Conservation (phyloP, 2,329 filamentous ascomycete genomes). For the Colletotrichum sp. region DNA sequence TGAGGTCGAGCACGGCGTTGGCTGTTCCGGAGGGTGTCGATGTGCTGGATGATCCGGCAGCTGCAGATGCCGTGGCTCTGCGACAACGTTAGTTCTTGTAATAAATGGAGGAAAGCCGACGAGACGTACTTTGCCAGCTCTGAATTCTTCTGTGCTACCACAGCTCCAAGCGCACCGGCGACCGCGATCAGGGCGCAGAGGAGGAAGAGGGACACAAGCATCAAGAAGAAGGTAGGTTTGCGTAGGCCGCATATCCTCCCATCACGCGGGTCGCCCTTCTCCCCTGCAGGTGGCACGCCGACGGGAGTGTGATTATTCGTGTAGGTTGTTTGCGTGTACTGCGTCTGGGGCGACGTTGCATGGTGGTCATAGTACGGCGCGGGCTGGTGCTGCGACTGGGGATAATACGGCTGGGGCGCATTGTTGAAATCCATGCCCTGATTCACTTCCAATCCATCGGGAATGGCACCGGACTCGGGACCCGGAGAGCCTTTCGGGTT, state of each 20-base stretch:
- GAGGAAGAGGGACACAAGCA: neutral
- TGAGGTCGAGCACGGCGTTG: neutral
- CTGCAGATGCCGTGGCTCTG: neutral
- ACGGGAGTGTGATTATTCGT: neutral
- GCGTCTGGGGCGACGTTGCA: neutral
- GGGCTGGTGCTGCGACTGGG: neutral
- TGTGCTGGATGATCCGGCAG: neutral
- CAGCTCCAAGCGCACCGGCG: neutral
- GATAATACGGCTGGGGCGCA: conserved; percentile 4
- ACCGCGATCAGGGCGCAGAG: neutral
- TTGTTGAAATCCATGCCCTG: neutral
- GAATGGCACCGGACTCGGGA: conserved; percentile 6
- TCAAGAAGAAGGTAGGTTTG: conserved; percentile 7
- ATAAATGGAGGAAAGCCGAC: no score
- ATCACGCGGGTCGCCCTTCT: neutral
- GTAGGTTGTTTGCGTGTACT: conserved; percentile 1
- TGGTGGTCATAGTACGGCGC: conserved; percentile 1
- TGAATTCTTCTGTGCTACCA: conserved; percentile 1
- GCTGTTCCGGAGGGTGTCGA: neutral
- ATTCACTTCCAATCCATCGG: conserved; percentile 11
- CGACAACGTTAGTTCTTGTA: neutral
- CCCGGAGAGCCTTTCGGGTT: neutral
- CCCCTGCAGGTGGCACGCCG: neutral
- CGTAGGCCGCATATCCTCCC: conserved; percentile 8
- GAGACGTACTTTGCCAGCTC: neutral